Conservation (phyloP, 208 protist genomes). For the Entamoeba moshkovskii region DNA sequence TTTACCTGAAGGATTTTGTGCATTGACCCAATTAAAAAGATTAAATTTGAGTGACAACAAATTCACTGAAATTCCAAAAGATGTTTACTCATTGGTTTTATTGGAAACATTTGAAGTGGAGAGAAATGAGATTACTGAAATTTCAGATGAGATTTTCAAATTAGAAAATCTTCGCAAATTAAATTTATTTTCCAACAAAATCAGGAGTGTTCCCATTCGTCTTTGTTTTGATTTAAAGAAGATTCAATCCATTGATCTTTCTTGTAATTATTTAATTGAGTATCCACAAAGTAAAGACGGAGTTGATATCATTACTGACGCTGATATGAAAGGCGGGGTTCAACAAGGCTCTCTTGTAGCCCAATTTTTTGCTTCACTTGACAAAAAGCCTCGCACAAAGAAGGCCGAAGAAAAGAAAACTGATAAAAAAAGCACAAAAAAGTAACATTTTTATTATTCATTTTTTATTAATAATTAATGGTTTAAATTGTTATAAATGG, state of each 20-base stretch:
- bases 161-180: not conserved
- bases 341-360: not conserved
- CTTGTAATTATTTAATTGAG: not conserved
- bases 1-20: not conserved
- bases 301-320: not conserved
- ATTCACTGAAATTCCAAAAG: not conserved
- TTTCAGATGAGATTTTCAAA: not conserved
- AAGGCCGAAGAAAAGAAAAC: not conserved
- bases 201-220: not conserved
- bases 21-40: not conserved
- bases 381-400: not conserved
- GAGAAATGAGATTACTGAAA: not conserved
- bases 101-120: not conserved
- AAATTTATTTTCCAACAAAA: not conserved
- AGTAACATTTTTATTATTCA: no score
- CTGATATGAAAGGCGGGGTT: not conserved
- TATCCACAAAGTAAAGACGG: not conserved
- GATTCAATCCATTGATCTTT: not conserved
- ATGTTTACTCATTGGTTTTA: not conserved
- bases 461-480: no score
- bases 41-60: not conserved
- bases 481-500: no score
- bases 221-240: not conserved
- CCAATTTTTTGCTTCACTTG: not conserved
- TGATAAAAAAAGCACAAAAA: no score